Percentiles rank a stretch among this genome's conserved stretches.
Conservation (phyloP, 441 rosid genomes). For the Breynia disticha region DNA sequence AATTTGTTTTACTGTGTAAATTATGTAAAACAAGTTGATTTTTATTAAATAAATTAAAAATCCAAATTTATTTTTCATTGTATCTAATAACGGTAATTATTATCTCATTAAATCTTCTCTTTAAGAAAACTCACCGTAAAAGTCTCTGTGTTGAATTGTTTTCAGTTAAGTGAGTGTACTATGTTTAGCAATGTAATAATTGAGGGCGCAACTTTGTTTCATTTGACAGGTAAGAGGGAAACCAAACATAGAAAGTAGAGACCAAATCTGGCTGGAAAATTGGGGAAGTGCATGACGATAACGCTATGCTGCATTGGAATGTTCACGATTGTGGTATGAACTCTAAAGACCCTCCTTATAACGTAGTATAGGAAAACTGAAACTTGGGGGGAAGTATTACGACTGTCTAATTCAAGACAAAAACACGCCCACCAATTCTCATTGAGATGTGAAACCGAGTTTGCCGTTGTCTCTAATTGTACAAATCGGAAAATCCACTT, state of each 20-base stretch:
- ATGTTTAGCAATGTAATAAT: neutral
- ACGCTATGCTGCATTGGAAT: constrained; percentile 29
- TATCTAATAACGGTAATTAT: no score
- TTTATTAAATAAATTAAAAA: no score
- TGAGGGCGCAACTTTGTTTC: neutral
- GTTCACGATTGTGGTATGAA: constrained; percentile 24
- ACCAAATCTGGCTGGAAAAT: constrained; percentile 30
- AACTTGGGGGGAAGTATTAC: neutral
- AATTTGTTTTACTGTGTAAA: no score
- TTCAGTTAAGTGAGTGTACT: no score
- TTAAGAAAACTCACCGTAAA: no score
- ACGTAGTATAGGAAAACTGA: neutral
- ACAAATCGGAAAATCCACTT: neutral
- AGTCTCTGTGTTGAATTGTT: no score
- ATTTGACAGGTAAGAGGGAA: constrained; percentile 11
- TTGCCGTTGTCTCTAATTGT: no score
- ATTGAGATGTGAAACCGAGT: no score
- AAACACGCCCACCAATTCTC: no score
- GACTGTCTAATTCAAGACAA: neutral
- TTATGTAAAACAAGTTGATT: no score
- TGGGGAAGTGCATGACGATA: constrained; percentile 33
- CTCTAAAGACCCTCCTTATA: neutral
- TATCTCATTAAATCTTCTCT: no score
- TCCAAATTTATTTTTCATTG: no score
- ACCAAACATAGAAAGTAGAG: neutral